These are phyloP conservation scores for Allium cepa DNA, from an alignment of 106 monocot species.

Conservation along the genomic window DNA sequence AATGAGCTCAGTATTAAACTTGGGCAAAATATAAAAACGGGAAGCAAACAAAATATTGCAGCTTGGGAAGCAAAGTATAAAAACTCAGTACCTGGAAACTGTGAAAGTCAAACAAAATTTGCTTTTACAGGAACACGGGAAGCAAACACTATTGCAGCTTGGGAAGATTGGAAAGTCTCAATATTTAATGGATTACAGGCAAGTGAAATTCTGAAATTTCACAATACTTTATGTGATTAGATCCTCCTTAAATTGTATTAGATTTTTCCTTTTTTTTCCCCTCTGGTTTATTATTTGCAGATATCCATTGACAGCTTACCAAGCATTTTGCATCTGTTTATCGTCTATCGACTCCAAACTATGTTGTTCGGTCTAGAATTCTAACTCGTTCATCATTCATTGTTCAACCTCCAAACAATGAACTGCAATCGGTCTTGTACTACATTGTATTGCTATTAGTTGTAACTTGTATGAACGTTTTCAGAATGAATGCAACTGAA, in stretches of 20 bases:
- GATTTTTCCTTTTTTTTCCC: too few species aligned
- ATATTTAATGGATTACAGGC: slow-evolving; percentile 89
- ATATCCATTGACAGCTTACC: slow-evolving; percentile 84
- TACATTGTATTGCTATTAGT: too few species aligned
- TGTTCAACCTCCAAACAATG: slow-evolving; percentile 27
- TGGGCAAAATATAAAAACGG: too few species aligned
- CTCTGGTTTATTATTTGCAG: slow-evolving; percentile 27
- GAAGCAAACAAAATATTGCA: too few species aligned
- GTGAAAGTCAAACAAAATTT: background rate
- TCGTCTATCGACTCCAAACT: slow-evolving; percentile 89
- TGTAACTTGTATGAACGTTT: too few species aligned
- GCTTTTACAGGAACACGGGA: slow-evolving; percentile 53
- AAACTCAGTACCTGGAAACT: too few species aligned
- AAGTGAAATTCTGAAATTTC: background rate
- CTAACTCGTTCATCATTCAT: background rate
- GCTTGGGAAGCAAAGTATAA: background rate
- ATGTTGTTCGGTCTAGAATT: slow-evolving; percentile 58
- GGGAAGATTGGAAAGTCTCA: slow-evolving; percentile 72
- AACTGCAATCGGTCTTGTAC: background rate
- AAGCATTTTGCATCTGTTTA: slow-evolving; percentile 96
- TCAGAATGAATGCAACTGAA: too few species aligned
- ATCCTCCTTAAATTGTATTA: background rate
- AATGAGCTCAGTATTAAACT: too few species aligned
- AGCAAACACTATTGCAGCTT: slow-evolving; percentile 64
- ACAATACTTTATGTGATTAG: too few species aligned